Percentiles rank a stretch among this genome's conserved stretches.
Conservation (phyloP, 768 basidiomycete genomes). For the Leccinum olivaceopallidum region DNA sequence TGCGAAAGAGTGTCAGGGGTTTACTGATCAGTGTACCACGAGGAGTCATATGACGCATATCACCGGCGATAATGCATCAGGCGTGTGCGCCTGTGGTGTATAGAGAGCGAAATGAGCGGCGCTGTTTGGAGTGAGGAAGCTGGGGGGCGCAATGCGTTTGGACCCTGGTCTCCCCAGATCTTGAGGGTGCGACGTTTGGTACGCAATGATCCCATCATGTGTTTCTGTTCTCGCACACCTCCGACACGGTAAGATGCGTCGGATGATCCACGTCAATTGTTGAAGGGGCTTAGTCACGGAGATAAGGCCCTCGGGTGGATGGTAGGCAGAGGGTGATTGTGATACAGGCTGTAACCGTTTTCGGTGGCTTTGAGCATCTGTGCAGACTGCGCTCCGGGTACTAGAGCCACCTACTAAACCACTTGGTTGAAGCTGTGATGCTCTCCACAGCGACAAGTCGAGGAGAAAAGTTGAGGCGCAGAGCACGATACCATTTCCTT, state of each 20-base stretch:
- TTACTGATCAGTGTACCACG: conserved; percentile 26
- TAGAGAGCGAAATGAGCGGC: conserved; percentile 59
- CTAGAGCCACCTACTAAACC: too few species aligned
- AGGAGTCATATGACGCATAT: conserved; percentile 26
- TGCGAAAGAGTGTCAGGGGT: conserved; percentile 3
- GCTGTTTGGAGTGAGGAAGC: conserved; percentile 52
- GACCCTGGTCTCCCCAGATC: conserved; percentile 58
- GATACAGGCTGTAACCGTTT: too few species aligned
- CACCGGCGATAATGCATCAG: conserved; percentile 11
- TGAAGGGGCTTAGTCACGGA: conserved; percentile 80
- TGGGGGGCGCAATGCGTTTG: conserved; percentile 47
- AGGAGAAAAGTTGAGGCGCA: too few species aligned
- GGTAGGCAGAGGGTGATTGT: too few species aligned
- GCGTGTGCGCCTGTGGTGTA: conserved; percentile 50
- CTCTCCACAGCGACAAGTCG: too few species aligned
- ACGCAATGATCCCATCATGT: conserved; percentile 48
- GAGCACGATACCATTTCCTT: background rate
- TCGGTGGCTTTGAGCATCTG: too few species aligned
- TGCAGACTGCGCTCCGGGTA: too few species aligned
- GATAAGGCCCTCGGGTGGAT: conserved; percentile 40
- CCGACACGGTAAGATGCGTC: conserved; percentile 37
- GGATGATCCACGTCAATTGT: conserved; percentile 54
- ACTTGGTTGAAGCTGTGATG: too few species aligned
- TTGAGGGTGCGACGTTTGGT: conserved; percentile 49
- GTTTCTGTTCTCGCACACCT: conserved; percentile 61